A percentile compares a stretch with the other conserved stretches of the same genome.
phyloP scores from a whole-genome alignment of 2,329 filamentous ascomycete genomes.

The Pseudogymnoascus sp. region DNA sequence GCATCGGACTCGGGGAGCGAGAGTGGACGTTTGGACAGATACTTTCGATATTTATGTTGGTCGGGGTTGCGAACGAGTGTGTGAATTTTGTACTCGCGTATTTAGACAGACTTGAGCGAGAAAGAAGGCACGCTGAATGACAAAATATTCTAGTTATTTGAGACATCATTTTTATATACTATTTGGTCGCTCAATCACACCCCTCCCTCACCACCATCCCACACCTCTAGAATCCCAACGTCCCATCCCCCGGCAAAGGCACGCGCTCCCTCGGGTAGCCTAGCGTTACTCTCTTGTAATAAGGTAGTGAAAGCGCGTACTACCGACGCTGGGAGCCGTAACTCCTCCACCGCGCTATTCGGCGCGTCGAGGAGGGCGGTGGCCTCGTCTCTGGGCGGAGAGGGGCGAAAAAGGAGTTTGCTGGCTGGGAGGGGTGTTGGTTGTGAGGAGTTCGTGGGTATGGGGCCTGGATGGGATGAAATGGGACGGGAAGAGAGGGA shows the following conservation, averaged over 20 bases:
- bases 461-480: conserved; percentile 29
- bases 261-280: conserved; percentile 50
- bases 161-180: neutral
- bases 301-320: conserved; percentile 38
- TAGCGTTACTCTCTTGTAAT: conserved; percentile 41
- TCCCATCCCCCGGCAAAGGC: conserved; percentile 56
- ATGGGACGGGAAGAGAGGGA: neutral
- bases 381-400: conserved; percentile 38
- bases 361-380: conserved; percentile 42
- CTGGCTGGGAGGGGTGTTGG: neutral
- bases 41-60: neutral
- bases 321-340: conserved; percentile 45
- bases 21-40: neutral
- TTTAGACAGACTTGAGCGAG: neutral
- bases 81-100: neutral
- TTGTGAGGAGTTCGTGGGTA: conserved; percentile 26
- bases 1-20: neutral
- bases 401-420: neutral
- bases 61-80: neutral
- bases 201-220: conserved; percentile 26
- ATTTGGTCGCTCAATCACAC: neutral
- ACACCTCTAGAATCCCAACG: conserved; percentile 55
- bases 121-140: neutral
- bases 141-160: neutral
- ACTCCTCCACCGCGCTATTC: conserved; percentile 50